Base-by-base conservation (phyloP, 805 yeast species). In the Metschnikowia arizonensis region DNA sequence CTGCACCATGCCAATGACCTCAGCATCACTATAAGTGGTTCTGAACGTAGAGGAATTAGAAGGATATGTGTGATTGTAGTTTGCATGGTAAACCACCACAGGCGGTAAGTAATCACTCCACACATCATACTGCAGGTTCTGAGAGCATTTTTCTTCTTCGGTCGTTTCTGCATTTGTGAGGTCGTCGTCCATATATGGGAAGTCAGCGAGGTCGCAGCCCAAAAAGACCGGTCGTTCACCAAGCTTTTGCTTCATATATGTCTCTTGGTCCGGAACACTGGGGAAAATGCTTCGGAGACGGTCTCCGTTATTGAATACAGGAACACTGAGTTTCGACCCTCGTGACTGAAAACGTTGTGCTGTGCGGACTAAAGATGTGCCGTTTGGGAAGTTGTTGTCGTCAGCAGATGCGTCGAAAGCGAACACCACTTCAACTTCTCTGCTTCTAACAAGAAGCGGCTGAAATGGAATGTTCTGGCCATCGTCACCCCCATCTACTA, bases 41-140 rank as follows among this genome's bases (percentile, higher is more conserved):
- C 78, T 76, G 59, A 82, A 81, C 0, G 86, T 81, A 1, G 85
- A 80, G 0, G 76, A 73, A 55, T 81, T 82, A 2, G 85, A 72
- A 0, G 59, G 48, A 48, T 60, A 76, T 0, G 74, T 58, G 41
- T 68, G 65, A 19, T 68, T 50, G 2, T 64, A 53, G 53, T 81
- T 82, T 3, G 78, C 73, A 40, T 68, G 63, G 52, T 81, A 80
- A 0, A 81, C 69, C 14, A 81, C 65, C 30, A 81, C 56, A 0
- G 87, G 86, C 2, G 82, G 81, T 11, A 72, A 36, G 47, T 62
- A 61, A 31, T 44, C 56, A 47, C n/a, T 34, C 53, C 53, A 51
- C 3, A 48, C 23, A 7, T 42, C 44, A 21, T 30, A 45, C 7
- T 38, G 36, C 4, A 6, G 24, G 17, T 23, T 14, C 17, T 3